Percentiles rank a stretch among this genome's conserved stretches.
These are phyloP conservation scores for Lentinula detonsa DNA, from an alignment of 768 basidiomycete genomes.

Conservation along the genomic window DNA sequence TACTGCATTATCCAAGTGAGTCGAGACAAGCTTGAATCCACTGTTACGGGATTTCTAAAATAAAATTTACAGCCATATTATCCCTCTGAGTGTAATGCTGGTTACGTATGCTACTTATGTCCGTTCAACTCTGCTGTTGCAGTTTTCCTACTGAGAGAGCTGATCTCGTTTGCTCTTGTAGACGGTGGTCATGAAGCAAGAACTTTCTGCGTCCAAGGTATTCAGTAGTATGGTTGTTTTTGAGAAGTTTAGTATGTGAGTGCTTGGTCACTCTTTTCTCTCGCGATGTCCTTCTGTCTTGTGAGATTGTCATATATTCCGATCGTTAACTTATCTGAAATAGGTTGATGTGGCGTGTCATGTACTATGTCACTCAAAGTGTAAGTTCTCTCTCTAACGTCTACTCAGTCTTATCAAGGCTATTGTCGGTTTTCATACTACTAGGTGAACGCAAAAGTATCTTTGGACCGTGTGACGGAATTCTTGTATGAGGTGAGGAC, in stretches of 20 bases:
- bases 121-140: background rate
- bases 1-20: slow-evolving; percentile 37
- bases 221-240: slow-evolving; percentile 58
- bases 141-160: no score
- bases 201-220: slow-evolving; percentile 35
- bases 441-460: slow-evolving; percentile 46
- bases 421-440: slow-evolving; percentile 1
- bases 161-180: slow-evolving; percentile 1
- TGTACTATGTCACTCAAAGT: slow-evolving; percentile 2
- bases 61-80: slow-evolving; percentile 34
- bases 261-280: background rate
- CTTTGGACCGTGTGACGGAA: slow-evolving; percentile 48
- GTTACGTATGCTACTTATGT: slow-evolving; percentile 44
- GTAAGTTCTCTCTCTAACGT: background rate
- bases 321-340: background rate
- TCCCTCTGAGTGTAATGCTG: slow-evolving; percentile 63
- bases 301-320: background rate
- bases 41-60: background rate
- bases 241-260: slow-evolving; percentile 27
- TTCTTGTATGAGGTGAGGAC: slow-evolving; percentile 31
- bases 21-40: background rate
- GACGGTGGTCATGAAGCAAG: slow-evolving; percentile 35
- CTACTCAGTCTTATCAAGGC: background rate
- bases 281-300: background rate
- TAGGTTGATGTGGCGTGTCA: background rate